These are phyloP conservation scores for Sanghuangporus sanghuang DNA, from an alignment of 1,284 basidiomycete genomes.

Conservation along the genomic window DNA sequence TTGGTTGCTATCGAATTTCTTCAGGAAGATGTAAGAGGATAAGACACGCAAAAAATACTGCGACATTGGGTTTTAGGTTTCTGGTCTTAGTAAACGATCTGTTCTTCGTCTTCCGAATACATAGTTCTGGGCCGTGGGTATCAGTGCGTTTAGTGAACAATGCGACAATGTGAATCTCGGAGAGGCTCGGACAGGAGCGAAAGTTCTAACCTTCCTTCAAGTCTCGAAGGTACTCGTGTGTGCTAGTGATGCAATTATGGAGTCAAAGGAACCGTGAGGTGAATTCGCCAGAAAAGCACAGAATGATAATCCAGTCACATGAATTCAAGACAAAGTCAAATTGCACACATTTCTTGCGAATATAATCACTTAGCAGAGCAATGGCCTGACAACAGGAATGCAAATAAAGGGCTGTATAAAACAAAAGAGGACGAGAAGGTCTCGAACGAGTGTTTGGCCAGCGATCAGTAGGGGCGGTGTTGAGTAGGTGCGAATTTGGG, in stretches of 20 bases:
- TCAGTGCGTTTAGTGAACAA: too few species aligned
- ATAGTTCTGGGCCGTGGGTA: too few species aligned
- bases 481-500: neutral
- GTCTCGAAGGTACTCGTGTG: neutral
- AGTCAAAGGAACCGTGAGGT: neutral
- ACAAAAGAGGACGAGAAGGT: neutral
- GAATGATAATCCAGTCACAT: neutral
- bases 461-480: neutral
- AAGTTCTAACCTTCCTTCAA: neutral
- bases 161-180: neutral
- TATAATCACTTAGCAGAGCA: neutral
- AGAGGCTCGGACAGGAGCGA: neutral
- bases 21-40: too few species aligned
- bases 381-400: neutral
- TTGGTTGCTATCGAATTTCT: too few species aligned
- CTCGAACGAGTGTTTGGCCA: neutral
- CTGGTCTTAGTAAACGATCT: too few species aligned
- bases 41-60: too few species aligned
- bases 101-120: too few species aligned
- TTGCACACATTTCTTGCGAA: neutral
- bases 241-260: constrained; percentile 1
- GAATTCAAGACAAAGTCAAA: neutral
- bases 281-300: neutral
- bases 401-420: neutral
- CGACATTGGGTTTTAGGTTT: too few species aligned